Evolutionary conservation across 2,329 filamentous ascomycete genomes (phyloP).

Genomic region (Beauveria pseudobassiana): DNA sequence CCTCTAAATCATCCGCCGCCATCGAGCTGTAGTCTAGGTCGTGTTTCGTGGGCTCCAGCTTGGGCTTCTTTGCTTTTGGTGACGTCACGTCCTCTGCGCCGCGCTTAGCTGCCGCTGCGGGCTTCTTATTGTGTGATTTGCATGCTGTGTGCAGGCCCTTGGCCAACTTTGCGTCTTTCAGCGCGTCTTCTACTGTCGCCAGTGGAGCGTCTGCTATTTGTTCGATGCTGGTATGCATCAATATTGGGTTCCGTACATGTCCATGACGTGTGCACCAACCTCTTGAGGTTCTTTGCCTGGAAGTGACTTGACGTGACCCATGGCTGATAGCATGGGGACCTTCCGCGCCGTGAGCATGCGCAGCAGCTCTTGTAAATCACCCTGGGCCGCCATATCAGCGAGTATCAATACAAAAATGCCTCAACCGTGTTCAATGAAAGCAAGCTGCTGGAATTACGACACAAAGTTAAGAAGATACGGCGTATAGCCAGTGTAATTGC

Average conservation of each 20-base stretch:
- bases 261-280: conserved; percentile 34
- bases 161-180: conserved; percentile 42
- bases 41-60: conserved; percentile 25
- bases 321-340: conserved; percentile 50
- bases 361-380: conserved; percentile 54
- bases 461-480: not conserved
- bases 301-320: conserved; percentile 51
- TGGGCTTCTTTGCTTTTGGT: conserved; percentile 23
- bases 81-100: conserved; percentile 17
- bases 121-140: conserved; percentile 42
- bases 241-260: not conserved
- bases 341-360: conserved; percentile 53
- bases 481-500: not conserved
- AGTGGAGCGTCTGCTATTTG: conserved; percentile 46
- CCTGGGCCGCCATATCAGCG: conserved; percentile 43
- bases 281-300: conserved; percentile 46
- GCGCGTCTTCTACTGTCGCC: conserved; percentile 35
- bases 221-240: conserved; percentile 34
- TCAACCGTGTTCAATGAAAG: not conserved
- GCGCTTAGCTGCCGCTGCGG: conserved; percentile 20
- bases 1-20: conserved; percentile 53
- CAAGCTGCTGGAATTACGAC: too few species aligned
- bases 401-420: not conserved
- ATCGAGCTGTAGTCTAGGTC: conserved; percentile 33
- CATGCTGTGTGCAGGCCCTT: conserved; percentile 46